Evolutionary conservation across 208 protist species (phyloP).

Genomic region (Acanthamoeba sp.): DNA sequence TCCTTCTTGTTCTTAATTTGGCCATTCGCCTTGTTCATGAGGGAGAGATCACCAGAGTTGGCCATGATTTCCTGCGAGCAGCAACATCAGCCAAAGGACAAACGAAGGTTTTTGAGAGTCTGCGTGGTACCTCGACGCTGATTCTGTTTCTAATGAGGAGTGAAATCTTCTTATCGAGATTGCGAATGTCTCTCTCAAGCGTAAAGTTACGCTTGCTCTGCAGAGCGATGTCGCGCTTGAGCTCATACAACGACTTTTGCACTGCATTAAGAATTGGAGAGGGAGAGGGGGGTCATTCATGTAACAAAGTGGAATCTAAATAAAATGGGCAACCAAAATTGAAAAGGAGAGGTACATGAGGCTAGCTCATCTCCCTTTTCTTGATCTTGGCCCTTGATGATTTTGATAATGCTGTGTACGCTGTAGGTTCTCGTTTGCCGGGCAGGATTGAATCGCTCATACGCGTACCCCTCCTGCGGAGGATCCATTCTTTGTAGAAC

Average conservation of each 20-base stretch:
- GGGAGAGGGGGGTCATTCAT: background rate
- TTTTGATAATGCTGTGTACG: slow-evolving; percentile 65
- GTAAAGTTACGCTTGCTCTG: slow-evolving; percentile 83
- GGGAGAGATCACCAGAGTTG: slow-evolving; percentile 76
- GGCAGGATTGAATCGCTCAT: background rate
- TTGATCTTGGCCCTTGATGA: slow-evolving; percentile 54
- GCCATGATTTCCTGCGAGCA: slow-evolving; percentile 73
- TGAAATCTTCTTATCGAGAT: slow-evolving; percentile 64
- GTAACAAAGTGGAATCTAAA: background rate
- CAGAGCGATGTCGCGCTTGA: slow-evolving; percentile 83
- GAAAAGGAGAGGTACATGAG: background rate
- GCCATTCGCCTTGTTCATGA: slow-evolving; percentile 69
- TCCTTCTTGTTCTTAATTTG: slow-evolving; percentile 79
- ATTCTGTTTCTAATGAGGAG: slow-evolving; percentile 66
- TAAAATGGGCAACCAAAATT: background rate
- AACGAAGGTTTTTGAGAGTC: background rate
- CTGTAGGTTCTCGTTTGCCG: slow-evolving; percentile 48
- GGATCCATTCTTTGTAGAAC: background rate
- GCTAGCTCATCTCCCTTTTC: slow-evolving; percentile 70
- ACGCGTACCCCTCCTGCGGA: background rate
- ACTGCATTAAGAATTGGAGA: slow-evolving; percentile 43
- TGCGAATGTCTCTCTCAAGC: slow-evolving; percentile 72
- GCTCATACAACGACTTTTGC: slow-evolving; percentile 80
- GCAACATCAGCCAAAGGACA: background rate
- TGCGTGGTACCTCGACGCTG: background rate